Evolutionary conservation across 164 flowering plant genomes (phyloP).

Genomic region (Vitis cinerea): DNA sequence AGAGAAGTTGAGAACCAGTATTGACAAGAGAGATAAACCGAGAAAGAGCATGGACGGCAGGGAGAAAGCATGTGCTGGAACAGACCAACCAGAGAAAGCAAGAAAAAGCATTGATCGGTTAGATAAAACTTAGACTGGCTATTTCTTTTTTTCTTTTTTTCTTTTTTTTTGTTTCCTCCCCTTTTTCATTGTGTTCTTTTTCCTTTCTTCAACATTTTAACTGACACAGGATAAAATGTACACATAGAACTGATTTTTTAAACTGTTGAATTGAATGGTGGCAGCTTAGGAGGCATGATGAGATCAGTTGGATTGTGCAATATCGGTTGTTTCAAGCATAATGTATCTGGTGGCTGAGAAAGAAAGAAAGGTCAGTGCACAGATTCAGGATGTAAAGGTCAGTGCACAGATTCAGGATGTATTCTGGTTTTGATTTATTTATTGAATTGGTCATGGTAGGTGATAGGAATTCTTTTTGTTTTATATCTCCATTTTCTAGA

Average conservation of each 20-base stretch:
- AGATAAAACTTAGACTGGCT: constrained; percentile 18
- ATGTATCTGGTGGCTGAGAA: constrained; percentile 31
- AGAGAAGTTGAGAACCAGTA: constrained; percentile 45
- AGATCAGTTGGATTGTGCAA: constrained; percentile 77
- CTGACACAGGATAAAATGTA: background rate
- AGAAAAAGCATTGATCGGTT: constrained; percentile 89
- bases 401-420: constrained; percentile 6
- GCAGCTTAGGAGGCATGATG: constrained; percentile 81
- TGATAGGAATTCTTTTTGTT: constrained; percentile 9
- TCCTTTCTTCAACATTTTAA: constrained; percentile 2
- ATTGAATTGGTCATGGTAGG: constrained; percentile 15
- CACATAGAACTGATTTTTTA: constrained; percentile 17
- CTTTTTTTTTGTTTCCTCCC: background rate
- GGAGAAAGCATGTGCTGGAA: constrained; percentile 31
- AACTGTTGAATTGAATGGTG: constrained; percentile 29
- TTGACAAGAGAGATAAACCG: constrained; percentile 47
- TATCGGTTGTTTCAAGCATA: constrained; percentile 80
- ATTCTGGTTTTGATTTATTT: constrained; percentile 6
- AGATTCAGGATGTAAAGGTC: constrained; percentile 15
- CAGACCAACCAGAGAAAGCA: constrained; percentile 53
- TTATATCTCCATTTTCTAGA: background rate
- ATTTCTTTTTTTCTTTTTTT: constrained; percentile 2
- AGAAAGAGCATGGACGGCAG: constrained; percentile 51
- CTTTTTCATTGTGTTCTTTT: background rate
- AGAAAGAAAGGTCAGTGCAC: constrained; percentile 14